Base-by-base conservation (phyloP, 1,284 basidiomycete species). In the Bondarzewia mesenterica region DNA sequence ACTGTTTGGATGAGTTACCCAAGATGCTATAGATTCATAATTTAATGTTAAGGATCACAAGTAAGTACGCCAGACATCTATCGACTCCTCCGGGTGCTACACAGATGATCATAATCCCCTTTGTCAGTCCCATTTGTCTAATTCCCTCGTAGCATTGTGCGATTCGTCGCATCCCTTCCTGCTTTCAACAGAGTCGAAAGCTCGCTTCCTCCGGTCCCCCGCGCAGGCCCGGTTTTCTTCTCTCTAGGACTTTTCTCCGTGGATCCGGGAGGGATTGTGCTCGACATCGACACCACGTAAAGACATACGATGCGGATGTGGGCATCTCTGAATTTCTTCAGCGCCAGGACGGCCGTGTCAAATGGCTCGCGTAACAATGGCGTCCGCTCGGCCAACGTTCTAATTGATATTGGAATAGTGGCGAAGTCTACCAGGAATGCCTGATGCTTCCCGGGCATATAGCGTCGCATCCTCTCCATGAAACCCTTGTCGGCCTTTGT, bases 231-330 rank as follows among this genome's bases (percentile, higher is more conserved):
- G 35, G 62, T 69, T 26, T 67, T 58, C 21, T 10, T 72, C 49
- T 76, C 72, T 65, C 23, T 40, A 12, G 77, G 72, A 69, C 72
- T 76, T 39, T 71, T 71, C 52, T 72, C 72, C 51, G 77, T 66
- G n/a, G 77, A 75, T 50, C 78, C 65, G 53, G 72, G 69, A 60
- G 83, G 71, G 52, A 64, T 68, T 4, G 80, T 73, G 53, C 74
- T 75, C 15, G 82, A 75, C 82, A 84, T 83, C 3, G 76, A 81
- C 32, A 94, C 82, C 56, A 94, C 74, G 65, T 95, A 96, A 45
- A 92, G 71, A 57, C 83, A 86, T 21, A 89, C 93, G 42, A 96
- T 78, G 50, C 85, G 81, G 74, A 97, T 91, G 65, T 97, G 95
- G 52, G 78, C 75, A 60, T 94, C 89, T 48, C 93, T 75, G 60